These are phyloP conservation scores for Hericium coralloides DNA, from an alignment of 768 basidiomycete species.

Conservation along the genomic window DNA sequence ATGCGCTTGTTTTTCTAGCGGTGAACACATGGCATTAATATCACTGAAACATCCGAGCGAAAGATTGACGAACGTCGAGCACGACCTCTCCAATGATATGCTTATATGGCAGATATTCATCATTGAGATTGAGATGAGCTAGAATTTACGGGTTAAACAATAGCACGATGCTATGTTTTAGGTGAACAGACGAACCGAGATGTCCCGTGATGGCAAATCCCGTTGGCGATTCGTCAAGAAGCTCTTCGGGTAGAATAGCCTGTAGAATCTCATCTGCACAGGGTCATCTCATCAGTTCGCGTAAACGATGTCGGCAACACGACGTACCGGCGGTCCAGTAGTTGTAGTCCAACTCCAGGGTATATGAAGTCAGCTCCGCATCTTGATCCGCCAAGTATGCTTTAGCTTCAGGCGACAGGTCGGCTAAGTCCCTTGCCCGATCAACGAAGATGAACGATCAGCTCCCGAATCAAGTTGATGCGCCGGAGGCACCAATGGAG, in stretches of 20 bases:
- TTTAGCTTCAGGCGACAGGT: conserved; percentile 47
- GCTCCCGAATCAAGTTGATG: too few species aligned
- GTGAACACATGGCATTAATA: neutral
- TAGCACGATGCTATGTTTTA: neutral
- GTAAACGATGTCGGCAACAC: neutral
- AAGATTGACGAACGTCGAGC: conserved; percentile 57
- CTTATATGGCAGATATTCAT: conserved; percentile 89
- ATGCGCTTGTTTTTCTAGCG: conserved; percentile 77
- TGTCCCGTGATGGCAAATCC: conserved; percentile 89
- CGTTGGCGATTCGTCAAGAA: conserved; percentile 71
- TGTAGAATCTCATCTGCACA: conserved; percentile 76
- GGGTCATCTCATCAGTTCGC: neutral
- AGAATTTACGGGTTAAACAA: neutral
- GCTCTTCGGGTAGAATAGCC: conserved; percentile 69
- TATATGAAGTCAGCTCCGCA: conserved; percentile 47
- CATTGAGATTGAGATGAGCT: conserved; percentile 90
- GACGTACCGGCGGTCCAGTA: conserved; percentile 80
- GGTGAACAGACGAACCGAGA: conserved; percentile 55
- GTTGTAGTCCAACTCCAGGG: conserved; percentile 65
- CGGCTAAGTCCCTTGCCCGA: conserved; percentile 45
- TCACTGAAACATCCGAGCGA: neutral
- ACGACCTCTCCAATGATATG: conserved; percentile 86
- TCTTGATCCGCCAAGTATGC: conserved; percentile 49
- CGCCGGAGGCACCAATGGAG: too few species aligned
- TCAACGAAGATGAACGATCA: too few species aligned